Conservation (phyloP, 225 moss, liverwort and hornwort species). For the Sphagnum contortum region DNA sequence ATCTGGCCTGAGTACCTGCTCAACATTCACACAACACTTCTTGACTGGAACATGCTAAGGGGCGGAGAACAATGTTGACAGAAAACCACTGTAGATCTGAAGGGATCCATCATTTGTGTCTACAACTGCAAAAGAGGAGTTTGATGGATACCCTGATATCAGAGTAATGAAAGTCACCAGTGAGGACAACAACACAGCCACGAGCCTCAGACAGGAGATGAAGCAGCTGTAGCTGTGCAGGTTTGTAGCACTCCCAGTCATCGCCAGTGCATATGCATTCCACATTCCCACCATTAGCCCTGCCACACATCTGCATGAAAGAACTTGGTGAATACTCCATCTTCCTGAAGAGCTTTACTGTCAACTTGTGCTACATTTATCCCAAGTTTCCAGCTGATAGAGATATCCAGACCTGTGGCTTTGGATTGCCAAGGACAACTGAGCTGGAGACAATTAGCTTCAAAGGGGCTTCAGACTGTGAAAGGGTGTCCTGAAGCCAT, state of each 20-base stretch:
- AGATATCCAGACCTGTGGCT: conserved; percentile 15
- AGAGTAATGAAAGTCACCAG: conserved; percentile 42
- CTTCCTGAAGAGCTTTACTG: too few species aligned
- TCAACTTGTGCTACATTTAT: too few species aligned
- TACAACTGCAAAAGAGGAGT: too few species aligned
- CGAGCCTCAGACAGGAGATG: conserved; percentile 24
- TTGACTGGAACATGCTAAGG: too few species aligned
- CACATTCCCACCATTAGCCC: background rate
- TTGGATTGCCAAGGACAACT: conserved; percentile 34
- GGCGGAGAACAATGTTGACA: too few species aligned
- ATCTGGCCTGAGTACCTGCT: conserved; percentile 25
- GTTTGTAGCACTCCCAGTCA: conserved; percentile 57
- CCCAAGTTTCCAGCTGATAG: too few species aligned
- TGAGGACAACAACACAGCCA: conserved; percentile 39
- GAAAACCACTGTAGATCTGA: too few species aligned
- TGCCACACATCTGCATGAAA: conserved; percentile 3
- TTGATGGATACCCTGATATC: conserved; percentile 28
- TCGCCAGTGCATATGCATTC: conserved; percentile 32
- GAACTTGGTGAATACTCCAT: too few species aligned
- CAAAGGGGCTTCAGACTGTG: conserved; percentile 20
- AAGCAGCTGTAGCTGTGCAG: conserved; percentile 44
- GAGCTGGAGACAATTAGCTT: conserved; percentile 43
- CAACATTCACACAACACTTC: background rate
- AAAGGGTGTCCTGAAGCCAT: conserved; percentile 34
- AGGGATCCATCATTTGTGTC: too few species aligned